phyloP scores from a whole-genome alignment of 1,284 basidiomycete species.

The Tilletia walkeri region DNA sequence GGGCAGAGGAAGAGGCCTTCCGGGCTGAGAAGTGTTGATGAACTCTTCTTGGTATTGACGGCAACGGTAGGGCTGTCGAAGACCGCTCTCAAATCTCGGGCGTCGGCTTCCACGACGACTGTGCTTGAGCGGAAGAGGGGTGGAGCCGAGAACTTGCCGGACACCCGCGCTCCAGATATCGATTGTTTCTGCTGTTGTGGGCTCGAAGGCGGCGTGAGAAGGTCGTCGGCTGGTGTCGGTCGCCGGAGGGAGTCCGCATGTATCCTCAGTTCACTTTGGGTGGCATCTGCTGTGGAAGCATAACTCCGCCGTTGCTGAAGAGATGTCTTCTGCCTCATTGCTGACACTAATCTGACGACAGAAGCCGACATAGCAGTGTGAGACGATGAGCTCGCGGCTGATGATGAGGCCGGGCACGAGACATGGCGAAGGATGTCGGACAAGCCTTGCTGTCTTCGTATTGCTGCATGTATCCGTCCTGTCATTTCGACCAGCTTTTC shows the following conservation, averaged over 20 bases:
- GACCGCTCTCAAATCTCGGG: not conserved
- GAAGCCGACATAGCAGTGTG: too few relatives aligned
- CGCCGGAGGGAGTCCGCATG: not conserved
- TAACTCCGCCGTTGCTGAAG: not conserved
- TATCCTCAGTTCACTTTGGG: not conserved
- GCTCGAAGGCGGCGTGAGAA: not conserved
- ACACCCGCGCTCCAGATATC: constrained; percentile 3
- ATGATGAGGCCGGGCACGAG: too few relatives aligned
- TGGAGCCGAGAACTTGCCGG: not conserved
- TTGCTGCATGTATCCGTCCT: too few relatives aligned
- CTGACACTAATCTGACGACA: too few relatives aligned
- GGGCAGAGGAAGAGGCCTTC: constrained; percentile 9
- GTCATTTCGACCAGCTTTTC: too few relatives aligned
- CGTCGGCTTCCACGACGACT: constrained; percentile 5
- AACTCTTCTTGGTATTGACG: constrained; percentile 9
- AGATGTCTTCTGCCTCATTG: too few relatives aligned
- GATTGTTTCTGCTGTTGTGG: not conserved
- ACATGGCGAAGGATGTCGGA: too few relatives aligned
- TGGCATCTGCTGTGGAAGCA: constrained; percentile 7
- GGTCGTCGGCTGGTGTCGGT: not conserved
- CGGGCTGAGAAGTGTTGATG: not conserved
- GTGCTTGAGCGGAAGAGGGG: constrained; percentile 14
- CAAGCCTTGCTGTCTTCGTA: too few relatives aligned
- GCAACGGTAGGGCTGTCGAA: constrained; percentile 1
- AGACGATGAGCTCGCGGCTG: too few relatives aligned